Evolutionary conservation across 352 stramenopile genomes (phyloP), one percentile per base, ranked within the genome.

Genomic region (Paralagenidium karlingii): DNA sequence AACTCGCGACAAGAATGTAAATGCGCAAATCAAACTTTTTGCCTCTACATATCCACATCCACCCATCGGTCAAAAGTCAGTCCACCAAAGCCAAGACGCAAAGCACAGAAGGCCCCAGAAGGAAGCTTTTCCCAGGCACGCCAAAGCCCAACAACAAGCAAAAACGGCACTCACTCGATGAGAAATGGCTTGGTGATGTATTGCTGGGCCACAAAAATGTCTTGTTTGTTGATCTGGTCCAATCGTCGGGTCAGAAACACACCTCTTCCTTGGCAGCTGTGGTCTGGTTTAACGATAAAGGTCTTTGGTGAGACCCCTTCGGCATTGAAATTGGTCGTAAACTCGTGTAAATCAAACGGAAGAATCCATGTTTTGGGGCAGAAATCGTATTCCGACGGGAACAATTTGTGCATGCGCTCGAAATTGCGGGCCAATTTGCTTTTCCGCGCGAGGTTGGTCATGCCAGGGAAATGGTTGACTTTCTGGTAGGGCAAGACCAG

Each of bases 341-440:
- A 97, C 21, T 95, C 76, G 36, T 78, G 66, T 32, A 95, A 69
- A 47, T 98, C 89, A 34, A 92, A 83, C 15, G 94, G 94, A n/a
- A 99, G 63, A 22, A 98, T 94, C 80, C 90, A 99, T 15, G 94
- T 98, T 24, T 76, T 75, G 24, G 94, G 94, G 41, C 92, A 97
- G 49, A 98, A 98, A 24, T 77, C 65, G 44, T 91, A 98, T 45
- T 97, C 82, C 6, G 68, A 58, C 0, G 86, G 87, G 37, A 97
- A 98, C 2, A 91, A 45, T 42, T 95, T 96, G 44, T 85, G 89
- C 89, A 98, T 97, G 31, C 82, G 68, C 39, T 97, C 86, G 13
- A 98, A 85, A 58, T 96, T 97, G 45, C 94, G 82, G 8, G 92
- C 90, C 32, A 98, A 61, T 21, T 94, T 86, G 31, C 82, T 94